Percentiles rank a stretch among this genome's conserved stretches.
Conservation (phyloP, 352 stramenopile species). For the Pythium periplocum region DNA sequence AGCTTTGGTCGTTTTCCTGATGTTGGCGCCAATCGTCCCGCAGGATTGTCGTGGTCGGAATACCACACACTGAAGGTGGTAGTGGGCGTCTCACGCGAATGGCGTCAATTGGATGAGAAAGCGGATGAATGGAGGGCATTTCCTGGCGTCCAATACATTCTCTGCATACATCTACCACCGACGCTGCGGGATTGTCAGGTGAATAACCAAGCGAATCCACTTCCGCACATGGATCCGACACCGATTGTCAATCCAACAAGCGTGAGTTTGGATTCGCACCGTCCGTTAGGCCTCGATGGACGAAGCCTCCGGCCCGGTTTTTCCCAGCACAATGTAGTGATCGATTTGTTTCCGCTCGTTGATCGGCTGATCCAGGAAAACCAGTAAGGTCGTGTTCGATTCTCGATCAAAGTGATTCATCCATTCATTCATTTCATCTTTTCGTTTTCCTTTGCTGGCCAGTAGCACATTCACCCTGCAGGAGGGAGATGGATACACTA, state of each 20-base stretch:
- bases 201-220: slow-evolving; percentile 5
- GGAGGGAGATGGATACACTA: too few species aligned
- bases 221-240: slow-evolving; percentile 4
- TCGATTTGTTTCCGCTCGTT: slow-evolving; percentile 6
- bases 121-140: slow-evolving; percentile 16
- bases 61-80: slow-evolving; percentile 24
- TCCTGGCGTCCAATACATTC: slow-evolving; percentile 17
- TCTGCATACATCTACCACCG: slow-evolving; percentile 13
- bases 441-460: too few species aligned
- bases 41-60: slow-evolving; percentile 7
- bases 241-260: slow-evolving; percentile 7
- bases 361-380: slow-evolving; percentile 3
- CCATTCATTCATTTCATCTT: too few species aligned
- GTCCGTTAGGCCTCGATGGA: slow-evolving; percentile 7
- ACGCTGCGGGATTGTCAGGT: slow-evolving; percentile 3
- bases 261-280: slow-evolving; percentile 5
- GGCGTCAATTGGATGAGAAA: slow-evolving; percentile 11
- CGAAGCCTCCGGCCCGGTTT: slow-evolving; percentile 2
- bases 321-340: slow-evolving; percentile 3
- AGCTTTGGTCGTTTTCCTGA: slow-evolving; percentile 11
- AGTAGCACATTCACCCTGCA: too few species aligned
- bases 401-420: not conserved
- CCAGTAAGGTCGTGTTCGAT: slow-evolving; percentile 2
- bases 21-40: slow-evolving; percentile 9
- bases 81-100: slow-evolving; percentile 16